These are phyloP conservation scores for Selaginella moellendorffii DNA, from an alignment of 75 land plant species.

Conservation along the genomic window DNA sequence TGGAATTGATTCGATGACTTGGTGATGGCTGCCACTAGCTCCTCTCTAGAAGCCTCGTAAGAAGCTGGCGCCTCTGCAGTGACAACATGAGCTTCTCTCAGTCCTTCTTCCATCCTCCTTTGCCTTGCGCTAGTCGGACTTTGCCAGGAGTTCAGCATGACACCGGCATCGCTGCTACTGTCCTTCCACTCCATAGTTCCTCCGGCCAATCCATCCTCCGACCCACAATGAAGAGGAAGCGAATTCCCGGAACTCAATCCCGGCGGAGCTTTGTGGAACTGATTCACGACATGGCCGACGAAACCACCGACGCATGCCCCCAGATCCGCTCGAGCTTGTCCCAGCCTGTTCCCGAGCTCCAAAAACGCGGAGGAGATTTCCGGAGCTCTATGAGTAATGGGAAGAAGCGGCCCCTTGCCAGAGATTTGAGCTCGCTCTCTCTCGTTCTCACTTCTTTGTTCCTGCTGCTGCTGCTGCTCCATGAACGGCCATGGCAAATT, in stretches of 20 bases:
- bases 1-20: constrained; percentile 12
- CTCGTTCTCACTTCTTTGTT: not conserved
- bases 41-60: constrained; percentile 16
- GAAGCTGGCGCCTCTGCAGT: not conserved
- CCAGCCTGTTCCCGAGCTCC: constrained; percentile 53
- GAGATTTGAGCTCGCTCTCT: not conserved
- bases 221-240: constrained; percentile 50
- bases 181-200: constrained; percentile 1
- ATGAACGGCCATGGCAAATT: not conserved
- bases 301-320: constrained; percentile 57
- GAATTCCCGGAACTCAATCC: constrained; percentile 62
- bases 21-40: constrained; percentile 8
- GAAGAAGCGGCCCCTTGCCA: constrained; percentile 2
- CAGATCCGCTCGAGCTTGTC: constrained; percentile 63
- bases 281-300: constrained; percentile 40
- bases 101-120: constrained; percentile 8
- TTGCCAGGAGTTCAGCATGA: constrained; percentile 11
- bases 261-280: constrained; percentile 47
- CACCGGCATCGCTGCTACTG: not conserved
- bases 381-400: constrained; percentile 28
- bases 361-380: no score
- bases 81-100: not conserved
- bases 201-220: constrained; percentile 24
- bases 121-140: not conserved
- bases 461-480: constrained; percentile 3